Evolutionary conservation across 2,329 filamentous ascomycete species (phyloP).

Genomic region (Neocatenulostroma microsporum): DNA sequence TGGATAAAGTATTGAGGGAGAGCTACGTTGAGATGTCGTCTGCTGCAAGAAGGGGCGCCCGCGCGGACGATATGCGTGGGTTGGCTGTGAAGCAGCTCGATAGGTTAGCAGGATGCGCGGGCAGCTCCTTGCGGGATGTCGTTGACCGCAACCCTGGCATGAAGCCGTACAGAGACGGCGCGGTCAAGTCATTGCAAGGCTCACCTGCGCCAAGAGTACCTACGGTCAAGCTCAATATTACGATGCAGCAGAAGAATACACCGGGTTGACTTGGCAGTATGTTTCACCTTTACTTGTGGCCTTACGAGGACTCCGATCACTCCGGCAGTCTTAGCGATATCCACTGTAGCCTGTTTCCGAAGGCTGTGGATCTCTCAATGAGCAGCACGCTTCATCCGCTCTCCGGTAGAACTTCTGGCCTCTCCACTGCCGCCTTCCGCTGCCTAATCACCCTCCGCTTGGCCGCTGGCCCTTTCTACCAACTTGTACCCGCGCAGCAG

Average conservation of each 20-base stretch:
- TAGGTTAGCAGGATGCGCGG: constrained; percentile 19
- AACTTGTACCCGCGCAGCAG: too few relatives aligned
- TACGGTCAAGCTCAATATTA: constrained; percentile 23
- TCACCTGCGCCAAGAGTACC: constrained; percentile 15
- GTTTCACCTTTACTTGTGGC: too few relatives aligned
- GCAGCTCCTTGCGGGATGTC: constrained; percentile 19
- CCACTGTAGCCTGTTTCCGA: too few relatives aligned
- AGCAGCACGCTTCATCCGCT: too few relatives aligned
- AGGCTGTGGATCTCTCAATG: too few relatives aligned
- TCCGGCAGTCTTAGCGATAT: too few relatives aligned
- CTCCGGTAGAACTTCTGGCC: too few relatives aligned
- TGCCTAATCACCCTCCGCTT: too few relatives aligned
- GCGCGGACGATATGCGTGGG: constrained; percentile 14
- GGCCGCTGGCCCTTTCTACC: too few relatives aligned
- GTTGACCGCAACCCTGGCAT: constrained; percentile 22
- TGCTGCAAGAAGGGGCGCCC: constrained; percentile 15
- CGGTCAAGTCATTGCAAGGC: constrained; percentile 13
- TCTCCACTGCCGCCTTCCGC: too few relatives aligned
- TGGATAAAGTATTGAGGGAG: constrained; percentile 19
- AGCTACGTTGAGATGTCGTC: constrained; percentile 16
- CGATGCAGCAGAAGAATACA: constrained; percentile 18
- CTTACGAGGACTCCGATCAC: too few relatives aligned
- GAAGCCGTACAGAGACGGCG: constrained; percentile 16
- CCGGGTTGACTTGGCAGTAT: too few relatives aligned
- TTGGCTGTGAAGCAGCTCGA: constrained; percentile 18